Percentiles rank a stretch among this genome's conserved stretches.
Evolutionary conservation across 148 eudicot genomes (phyloP).

Genomic region (Rhododendron kiyosumense): DNA sequence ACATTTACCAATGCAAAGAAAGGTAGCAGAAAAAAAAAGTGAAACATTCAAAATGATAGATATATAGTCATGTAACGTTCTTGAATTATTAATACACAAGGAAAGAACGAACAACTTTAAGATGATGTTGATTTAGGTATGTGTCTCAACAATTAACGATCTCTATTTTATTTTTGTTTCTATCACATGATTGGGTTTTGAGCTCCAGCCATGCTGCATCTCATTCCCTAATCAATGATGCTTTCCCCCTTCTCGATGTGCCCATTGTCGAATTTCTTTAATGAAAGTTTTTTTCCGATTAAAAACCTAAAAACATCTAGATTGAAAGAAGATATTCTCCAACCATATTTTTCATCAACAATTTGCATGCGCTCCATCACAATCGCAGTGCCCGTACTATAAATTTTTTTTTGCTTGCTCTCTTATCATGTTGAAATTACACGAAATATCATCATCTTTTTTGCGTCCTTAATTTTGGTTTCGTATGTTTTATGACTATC

Average conservation of each 20-base stretch:
- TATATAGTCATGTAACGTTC: too few relatives aligned
- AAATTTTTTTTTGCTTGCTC: neutral
- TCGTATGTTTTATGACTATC: neutral
- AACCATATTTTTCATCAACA: neutral
- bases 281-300: neutral
- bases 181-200: neutral
- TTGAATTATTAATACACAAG: too few relatives aligned
- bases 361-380: neutral
- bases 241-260: neutral
- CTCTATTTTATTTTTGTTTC: neutral
- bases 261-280: too few relatives aligned
- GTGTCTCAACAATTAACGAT: too few relatives aligned
- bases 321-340: neutral
- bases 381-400: neutral
- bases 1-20: neutral
- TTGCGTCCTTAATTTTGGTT: neutral
- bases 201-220: neutral
- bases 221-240: neutral
- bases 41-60: too few relatives aligned
- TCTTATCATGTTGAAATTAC: neutral
- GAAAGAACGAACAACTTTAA: too few relatives aligned
- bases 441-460: neutral
- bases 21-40: neutral
- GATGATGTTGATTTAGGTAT: too few relatives aligned
- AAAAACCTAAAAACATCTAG: too few relatives aligned